Evolutionary conservation across 305 asterid genomes (phyloP).

Genomic region (Stenogyne calaminthoides): DNA sequence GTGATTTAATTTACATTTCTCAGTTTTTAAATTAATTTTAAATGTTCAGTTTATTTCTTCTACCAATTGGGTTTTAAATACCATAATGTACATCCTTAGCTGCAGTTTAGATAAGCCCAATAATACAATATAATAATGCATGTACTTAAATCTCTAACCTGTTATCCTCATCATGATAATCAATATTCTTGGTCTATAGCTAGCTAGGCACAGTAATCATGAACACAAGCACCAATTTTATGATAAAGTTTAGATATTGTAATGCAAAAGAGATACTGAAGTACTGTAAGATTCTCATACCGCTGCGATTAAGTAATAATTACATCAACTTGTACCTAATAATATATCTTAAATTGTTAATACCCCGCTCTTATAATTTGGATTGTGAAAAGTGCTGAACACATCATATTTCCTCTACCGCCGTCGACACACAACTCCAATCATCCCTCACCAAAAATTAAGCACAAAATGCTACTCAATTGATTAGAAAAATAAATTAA

Average conservation of each 20-base stretch:
- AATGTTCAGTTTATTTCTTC: neutral
- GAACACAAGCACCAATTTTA: neutral
- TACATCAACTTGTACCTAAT: constrained; percentile 5
- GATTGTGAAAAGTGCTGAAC: neutral
- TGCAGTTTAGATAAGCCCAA: neutral
- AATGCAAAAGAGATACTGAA: neutral
- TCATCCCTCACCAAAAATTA: neutral
- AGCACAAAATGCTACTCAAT: neutral
- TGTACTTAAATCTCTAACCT: constrained; percentile 9
- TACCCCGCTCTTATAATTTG: neutral
- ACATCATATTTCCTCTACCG: neutral
- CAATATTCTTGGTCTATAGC: constrained; percentile 21
- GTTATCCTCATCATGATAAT: constrained; percentile 22
- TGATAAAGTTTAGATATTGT: neutral
- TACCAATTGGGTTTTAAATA: neutral
- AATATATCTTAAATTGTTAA: neutral
- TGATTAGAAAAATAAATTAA: neutral
- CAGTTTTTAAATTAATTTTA: neutral
- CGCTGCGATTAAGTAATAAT: constrained; percentile 4
- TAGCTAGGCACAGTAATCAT: neutral
- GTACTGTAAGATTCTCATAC: neutral
- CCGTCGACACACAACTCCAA: neutral
- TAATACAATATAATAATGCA: neutral
- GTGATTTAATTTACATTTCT: neutral
- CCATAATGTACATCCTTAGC: neutral